Evolutionary conservation across 2,329 filamentous ascomycete species (phyloP).

Genomic region (Emericellopsis atlantica): DNA sequence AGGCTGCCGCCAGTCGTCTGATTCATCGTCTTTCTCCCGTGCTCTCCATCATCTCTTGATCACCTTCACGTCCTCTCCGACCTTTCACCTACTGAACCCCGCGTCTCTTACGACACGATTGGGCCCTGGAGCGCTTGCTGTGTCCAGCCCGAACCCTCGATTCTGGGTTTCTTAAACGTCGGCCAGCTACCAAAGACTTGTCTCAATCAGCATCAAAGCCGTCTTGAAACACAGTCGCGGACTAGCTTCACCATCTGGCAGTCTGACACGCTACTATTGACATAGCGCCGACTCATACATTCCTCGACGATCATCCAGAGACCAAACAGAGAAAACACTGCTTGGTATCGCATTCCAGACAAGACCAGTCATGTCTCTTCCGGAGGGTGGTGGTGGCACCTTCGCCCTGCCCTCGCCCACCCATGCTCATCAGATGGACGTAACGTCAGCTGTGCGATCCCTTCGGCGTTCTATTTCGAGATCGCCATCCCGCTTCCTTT

Average conservation of each 20-base stretch:
- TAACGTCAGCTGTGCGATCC: conserved; percentile 69
- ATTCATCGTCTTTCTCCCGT: too few species aligned
- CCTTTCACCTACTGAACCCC: too few species aligned
- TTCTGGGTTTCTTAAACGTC: neutral
- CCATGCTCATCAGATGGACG: conserved; percentile 69
- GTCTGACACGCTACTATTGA: neutral
- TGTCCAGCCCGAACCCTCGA: neutral
- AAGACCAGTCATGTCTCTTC: conserved; percentile 1
- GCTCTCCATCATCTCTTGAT: too few species aligned
- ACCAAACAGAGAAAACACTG: neutral
- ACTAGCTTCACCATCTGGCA: neutral
- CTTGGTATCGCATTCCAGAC: neutral
- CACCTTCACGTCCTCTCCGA: too few species aligned
- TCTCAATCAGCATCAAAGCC: neutral
- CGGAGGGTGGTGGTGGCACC: conserved; percentile 48
- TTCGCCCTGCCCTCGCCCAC: conserved; percentile 81
- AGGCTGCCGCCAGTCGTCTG: too few species aligned
- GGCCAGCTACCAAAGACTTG: neutral
- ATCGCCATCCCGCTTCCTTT: conserved; percentile 83
- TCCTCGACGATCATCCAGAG: neutral
- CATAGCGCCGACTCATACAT: neutral
- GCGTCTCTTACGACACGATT: too few species aligned
- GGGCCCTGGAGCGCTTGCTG: neutral
- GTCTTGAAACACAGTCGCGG: neutral
- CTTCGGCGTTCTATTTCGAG: conserved; percentile 79